A percentile compares a stretch with the other conserved stretches of the same genome.
These are phyloP conservation scores for Uromyces viciae-fabae DNA, from an alignment of 1,284 basidiomycete species.

Conservation along the genomic window DNA sequence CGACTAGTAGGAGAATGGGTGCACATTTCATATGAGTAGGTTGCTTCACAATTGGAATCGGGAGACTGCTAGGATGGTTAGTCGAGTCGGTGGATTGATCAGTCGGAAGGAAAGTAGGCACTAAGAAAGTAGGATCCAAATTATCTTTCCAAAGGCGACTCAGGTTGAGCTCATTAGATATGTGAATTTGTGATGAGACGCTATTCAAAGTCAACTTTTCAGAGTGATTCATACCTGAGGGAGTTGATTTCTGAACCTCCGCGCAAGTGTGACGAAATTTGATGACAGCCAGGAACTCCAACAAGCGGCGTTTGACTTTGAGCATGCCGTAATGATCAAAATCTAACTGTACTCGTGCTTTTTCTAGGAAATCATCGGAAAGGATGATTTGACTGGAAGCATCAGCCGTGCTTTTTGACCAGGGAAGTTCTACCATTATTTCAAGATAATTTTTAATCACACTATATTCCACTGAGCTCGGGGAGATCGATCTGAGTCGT, in stretches of 20 bases:
- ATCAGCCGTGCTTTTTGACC: conserved; percentile 53
- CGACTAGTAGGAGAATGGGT: conserved; percentile 71
- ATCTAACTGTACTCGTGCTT: conserved; percentile 54
- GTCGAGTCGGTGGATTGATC: background rate
- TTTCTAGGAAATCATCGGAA: conserved; percentile 51
- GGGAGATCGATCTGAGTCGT: conserved; percentile 50
- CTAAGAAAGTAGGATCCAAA: background rate
- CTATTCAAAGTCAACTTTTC: background rate
- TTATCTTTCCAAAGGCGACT: conserved; percentile 14
- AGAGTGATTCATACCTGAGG: background rate
- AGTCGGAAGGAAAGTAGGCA: conserved; percentile 2
- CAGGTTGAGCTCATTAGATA: conserved; percentile 9
- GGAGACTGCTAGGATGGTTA: background rate
- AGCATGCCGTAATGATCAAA: conserved; percentile 58
- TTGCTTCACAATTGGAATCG: conserved; percentile 40
- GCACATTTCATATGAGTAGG: too few relatives aligned
- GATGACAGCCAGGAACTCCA: conserved; percentile 58
- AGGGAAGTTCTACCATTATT: conserved; percentile 55
- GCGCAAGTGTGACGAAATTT: conserved; percentile 52
- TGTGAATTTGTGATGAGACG: background rate
- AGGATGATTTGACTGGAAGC: conserved; percentile 32
- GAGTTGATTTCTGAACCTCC: background rate
- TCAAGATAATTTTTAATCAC: conserved; percentile 55
- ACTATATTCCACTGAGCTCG: conserved; percentile 51
- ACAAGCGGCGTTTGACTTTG: conserved; percentile 57